Evolutionary conservation across 495 filamentous ascomycete genomes (phyloP).

Genomic region (Gamarada debralockiae): DNA sequence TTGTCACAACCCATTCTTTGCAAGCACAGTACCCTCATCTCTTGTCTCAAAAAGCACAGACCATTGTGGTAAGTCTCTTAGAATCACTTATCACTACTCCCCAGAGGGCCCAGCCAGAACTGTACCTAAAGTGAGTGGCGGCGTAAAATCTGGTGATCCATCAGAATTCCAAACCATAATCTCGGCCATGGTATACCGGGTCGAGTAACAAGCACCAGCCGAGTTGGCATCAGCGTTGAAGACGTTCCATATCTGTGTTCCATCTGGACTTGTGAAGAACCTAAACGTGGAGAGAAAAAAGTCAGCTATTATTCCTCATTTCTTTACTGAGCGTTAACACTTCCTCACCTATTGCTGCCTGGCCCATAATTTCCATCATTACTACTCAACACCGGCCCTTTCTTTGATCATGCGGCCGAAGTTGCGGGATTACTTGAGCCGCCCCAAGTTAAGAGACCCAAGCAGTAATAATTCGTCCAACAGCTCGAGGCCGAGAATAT

Average conservation of each 20-base stretch:
- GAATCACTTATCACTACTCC: too few relatives aligned
- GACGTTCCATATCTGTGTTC: conserved; percentile 41
- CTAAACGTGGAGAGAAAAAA: conserved; percentile 6
- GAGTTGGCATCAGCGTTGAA: conserved; percentile 45
- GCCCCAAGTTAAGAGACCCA: conserved; percentile 45
- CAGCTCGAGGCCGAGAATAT: conserved; percentile 49
- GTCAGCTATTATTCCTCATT: too few relatives aligned
- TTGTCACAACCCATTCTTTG: too few relatives aligned
- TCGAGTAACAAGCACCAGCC: conserved; percentile 39
- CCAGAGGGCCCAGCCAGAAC: background rate
- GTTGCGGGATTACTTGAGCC: conserved; percentile 33
- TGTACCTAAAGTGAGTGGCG: background rate
- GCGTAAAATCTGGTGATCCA: conserved; percentile 28
- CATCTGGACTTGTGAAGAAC: conserved; percentile 47
- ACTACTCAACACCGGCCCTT: conserved; percentile 26
- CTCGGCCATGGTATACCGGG: conserved; percentile 42
- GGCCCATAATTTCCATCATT: conserved; percentile 51
- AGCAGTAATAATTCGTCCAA: conserved; percentile 47
- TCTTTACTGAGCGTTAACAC: too few relatives aligned
- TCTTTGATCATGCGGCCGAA: conserved; percentile 42
- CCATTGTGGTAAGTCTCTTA: too few relatives aligned
- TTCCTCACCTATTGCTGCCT: conserved; percentile 40
- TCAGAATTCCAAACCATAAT: conserved; percentile 30
- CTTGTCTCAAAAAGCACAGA: too few relatives aligned
- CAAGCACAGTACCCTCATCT: too few relatives aligned